Percentiles rank a stretch among this genome's conserved stretches.
These are phyloP conservation scores for Metschnikowia henanensis DNA, from an alignment of 805 yeast species.

Conservation along the genomic window DNA sequence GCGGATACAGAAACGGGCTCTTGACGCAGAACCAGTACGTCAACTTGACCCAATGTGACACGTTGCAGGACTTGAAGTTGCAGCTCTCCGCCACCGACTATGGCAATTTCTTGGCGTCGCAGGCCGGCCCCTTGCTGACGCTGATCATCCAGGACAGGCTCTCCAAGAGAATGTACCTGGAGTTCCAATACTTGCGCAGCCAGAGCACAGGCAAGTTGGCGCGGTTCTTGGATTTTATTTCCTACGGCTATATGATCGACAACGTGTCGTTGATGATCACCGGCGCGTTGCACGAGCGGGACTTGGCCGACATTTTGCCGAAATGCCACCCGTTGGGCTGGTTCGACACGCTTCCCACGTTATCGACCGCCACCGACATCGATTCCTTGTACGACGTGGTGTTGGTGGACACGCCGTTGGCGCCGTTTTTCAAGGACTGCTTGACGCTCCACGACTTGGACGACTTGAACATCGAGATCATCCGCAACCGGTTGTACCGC, in stretches of 20 bases:
- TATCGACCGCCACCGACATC: constrained; percentile 91
- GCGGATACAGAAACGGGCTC: constrained; percentile 90
- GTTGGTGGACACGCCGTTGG: constrained; percentile 93
- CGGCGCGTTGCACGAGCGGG: constrained; percentile 95
- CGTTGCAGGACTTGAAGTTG: constrained; percentile 88
- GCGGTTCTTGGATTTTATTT: constrained; percentile 86
- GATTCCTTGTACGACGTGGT: constrained; percentile 93
- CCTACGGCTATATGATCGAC: constrained; percentile 98
- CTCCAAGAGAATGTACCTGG: constrained; percentile 69
- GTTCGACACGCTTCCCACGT: constrained; percentile 96
- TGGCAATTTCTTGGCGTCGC: constrained; percentile 83
- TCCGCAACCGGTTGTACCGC: constrained; percentile 87
- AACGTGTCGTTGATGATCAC: constrained; percentile 95
- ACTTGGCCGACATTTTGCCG: constrained; percentile 79
- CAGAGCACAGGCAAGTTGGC: constrained; percentile 82
- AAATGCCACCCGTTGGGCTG: constrained; percentile 98
- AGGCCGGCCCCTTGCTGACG: constrained; percentile 82
- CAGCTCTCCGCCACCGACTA: constrained; percentile 96
- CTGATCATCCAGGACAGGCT: constrained; percentile 82
- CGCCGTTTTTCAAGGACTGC: constrained; percentile 93
- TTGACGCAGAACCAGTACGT: constrained; percentile 77
- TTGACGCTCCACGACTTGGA: constrained; percentile 86
- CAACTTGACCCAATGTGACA: constrained; percentile 94
- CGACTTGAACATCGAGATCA: constrained; percentile 92
- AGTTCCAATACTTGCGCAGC: constrained; percentile 80